A percentile compares a stretch with the other conserved stretches of the same genome.
Conservation (phyloP, 495 filamentous ascomycete species). For the Penicillium lagena region DNA sequence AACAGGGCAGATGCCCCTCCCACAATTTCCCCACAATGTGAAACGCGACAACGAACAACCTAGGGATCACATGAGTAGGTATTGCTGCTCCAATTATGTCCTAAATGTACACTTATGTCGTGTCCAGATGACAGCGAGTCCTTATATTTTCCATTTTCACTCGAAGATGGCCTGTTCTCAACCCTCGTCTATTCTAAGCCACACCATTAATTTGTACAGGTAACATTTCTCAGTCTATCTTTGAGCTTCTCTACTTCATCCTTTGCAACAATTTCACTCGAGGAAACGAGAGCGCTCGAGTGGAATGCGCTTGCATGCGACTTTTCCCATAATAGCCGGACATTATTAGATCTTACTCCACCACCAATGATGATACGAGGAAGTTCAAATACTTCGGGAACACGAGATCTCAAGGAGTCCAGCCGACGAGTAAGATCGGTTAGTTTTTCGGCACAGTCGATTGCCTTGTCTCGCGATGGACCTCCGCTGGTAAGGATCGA, state of each 20-base stretch:
- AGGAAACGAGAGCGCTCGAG: conserved; percentile 25
- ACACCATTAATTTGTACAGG: too few species aligned
- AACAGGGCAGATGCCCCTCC: too few species aligned
- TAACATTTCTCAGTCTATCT: background rate
- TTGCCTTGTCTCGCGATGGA: conserved; percentile 10
- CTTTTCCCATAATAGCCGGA: conserved; percentile 15
- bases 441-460: conserved; percentile 12
- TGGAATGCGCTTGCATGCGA: conserved; percentile 28
- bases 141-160: too few species aligned
- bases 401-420: background rate
- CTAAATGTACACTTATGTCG: too few species aligned
- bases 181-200: too few species aligned
- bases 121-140: too few species aligned
- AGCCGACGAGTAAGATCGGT: background rate
- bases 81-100: too few species aligned
- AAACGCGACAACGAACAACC: too few species aligned
- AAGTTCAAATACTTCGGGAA: background rate
- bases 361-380: conserved; percentile 29
- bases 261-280: background rate
- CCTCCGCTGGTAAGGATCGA: conserved; percentile 45
- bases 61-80: too few species aligned
- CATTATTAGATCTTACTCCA: conserved; percentile 33
- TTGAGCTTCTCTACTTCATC: background rate
- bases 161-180: too few species aligned
- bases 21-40: too few species aligned